Conservation (phyloP, 1,139 yeast species). For the Pichia sp. region DNA sequence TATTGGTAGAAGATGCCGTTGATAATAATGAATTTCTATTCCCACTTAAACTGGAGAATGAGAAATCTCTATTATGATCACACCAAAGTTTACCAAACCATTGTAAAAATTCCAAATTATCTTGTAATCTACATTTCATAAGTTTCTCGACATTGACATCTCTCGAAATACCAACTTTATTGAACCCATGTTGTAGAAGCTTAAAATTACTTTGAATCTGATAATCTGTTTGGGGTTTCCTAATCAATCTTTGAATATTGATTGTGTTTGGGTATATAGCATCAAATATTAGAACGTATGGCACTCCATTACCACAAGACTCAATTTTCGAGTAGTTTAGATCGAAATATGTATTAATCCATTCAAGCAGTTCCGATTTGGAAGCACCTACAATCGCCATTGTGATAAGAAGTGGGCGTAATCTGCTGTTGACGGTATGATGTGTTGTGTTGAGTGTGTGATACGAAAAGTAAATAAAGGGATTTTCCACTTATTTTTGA, state of each 20-base stretch:
- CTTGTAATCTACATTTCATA: slow-evolving; percentile 85
- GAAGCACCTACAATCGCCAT: slow-evolving; percentile 31
- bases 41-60: slow-evolving; percentile 22
- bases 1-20: neutral
- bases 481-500: too few species aligned
- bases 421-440: neutral
- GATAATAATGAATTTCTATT: slow-evolving; percentile 1
- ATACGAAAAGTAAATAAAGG: neutral
- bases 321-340: slow-evolving; percentile 72
- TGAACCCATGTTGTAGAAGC: slow-evolving; percentile 71
- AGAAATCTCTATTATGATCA: slow-evolving; percentile 58
- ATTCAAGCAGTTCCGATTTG: slow-evolving; percentile 71
- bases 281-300: slow-evolving; percentile 87
- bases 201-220: slow-evolving; percentile 79
- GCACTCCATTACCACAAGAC: slow-evolving; percentile 94
- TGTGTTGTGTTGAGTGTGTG: neutral
- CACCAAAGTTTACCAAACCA: slow-evolving; percentile 86
- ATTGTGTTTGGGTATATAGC: slow-evolving; percentile 66
- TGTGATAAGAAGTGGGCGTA: neutral
- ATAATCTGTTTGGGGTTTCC: slow-evolving; percentile 60
- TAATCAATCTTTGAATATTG: slow-evolving; percentile 70
- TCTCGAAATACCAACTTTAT: slow-evolving; percentile 63
- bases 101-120: slow-evolving; percentile 86
- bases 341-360: slow-evolving; percentile 72
- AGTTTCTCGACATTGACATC: slow-evolving; percentile 74